A percentile compares a stretch with the other conserved stretches of the same genome.
Evolutionary conservation across 306 rosid genomes (phyloP).

Genomic region (Vigna trinervia): DNA sequence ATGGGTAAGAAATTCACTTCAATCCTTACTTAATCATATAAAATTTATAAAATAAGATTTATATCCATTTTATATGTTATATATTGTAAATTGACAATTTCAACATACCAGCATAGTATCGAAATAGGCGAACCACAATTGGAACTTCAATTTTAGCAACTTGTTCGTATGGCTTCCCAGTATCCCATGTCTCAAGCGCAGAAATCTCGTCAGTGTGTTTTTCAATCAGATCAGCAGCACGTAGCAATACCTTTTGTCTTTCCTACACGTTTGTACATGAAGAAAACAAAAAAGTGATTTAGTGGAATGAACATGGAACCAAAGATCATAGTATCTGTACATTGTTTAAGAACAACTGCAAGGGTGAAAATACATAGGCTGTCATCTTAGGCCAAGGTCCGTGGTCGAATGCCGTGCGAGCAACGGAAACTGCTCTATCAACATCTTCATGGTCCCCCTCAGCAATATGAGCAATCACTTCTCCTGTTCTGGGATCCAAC

Average conservation of each 20-base stretch:
- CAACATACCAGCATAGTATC: constrained; percentile 76
- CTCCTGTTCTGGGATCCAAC: constrained; percentile 78
- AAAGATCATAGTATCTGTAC: constrained; percentile 10
- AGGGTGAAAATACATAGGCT: constrained; percentile 63
- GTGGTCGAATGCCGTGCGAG: constrained; percentile 80
- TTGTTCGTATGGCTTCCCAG: constrained; percentile 83
- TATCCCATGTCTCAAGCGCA: constrained; percentile 84
- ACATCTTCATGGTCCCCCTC: constrained; percentile 78
- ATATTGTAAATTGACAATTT: not conserved
- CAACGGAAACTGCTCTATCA: constrained; percentile 73
- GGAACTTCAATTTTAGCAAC: constrained; percentile 66
- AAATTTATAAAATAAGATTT: too few relatives aligned
- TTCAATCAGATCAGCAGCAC: constrained; percentile 82
- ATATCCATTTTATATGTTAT: too few relatives aligned
- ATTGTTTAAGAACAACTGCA: not conserved
- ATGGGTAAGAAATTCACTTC: too few relatives aligned
- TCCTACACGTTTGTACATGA: constrained; percentile 52
- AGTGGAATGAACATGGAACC: not conserved
- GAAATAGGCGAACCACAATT: constrained; percentile 61
- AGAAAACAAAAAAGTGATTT: not conserved
- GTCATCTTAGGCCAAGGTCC: constrained; percentile 94
- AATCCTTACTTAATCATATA: too few relatives aligned
- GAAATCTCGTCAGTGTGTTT: constrained; percentile 72
- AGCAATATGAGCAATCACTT: constrained; percentile 70
- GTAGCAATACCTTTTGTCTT: constrained; percentile 62